These are phyloP conservation scores for Collybia sp. DNA, from an alignment of 768 basidiomycete genomes.

Conservation along the genomic window DNA sequence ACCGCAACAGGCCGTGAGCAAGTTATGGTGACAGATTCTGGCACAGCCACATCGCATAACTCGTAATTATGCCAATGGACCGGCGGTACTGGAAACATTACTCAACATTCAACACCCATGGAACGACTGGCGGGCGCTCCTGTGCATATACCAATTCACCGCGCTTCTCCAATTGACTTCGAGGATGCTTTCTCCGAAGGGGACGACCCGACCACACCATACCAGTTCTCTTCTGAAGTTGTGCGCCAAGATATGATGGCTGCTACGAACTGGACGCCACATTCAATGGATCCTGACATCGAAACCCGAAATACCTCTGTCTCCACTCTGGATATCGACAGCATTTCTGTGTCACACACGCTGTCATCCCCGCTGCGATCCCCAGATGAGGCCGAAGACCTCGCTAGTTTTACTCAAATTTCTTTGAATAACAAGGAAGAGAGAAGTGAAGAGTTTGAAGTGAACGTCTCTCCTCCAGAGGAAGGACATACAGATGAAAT, in stretches of 20 bases:
- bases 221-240: slow-evolving; percentile 56
- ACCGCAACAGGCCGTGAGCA: not conserved
- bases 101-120: slow-evolving; percentile 7
- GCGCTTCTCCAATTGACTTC: slow-evolving; percentile 30
- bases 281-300: slow-evolving; percentile 27
- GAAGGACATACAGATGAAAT: too few species aligned
- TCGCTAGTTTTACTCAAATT: slow-evolving; percentile 35
- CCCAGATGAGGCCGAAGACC: slow-evolving; percentile 17
- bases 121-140: slow-evolving; percentile 6
- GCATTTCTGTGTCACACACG: slow-evolving; percentile 14
- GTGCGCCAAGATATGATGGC: slow-evolving; percentile 60
- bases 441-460: slow-evolving; percentile 1
- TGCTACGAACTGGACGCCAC: slow-evolving; percentile 30
- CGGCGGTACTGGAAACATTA: not conserved
- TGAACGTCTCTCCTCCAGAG: not conserved
- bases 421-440: slow-evolving; percentile 16
- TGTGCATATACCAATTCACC: slow-evolving; percentile 13
- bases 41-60: too few species aligned
- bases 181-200: slow-evolving; percentile 71
- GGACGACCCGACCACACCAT: slow-evolving; percentile 42
- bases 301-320: slow-evolving; percentile 39
- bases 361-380: slow-evolving; percentile 18
- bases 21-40: too few species aligned
- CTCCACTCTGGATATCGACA: slow-evolving; percentile 56
- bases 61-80: too few species aligned